phyloP scores from a whole-genome alignment of 1,139 yeast species.

The Saccharomyces hybrid region DNA sequence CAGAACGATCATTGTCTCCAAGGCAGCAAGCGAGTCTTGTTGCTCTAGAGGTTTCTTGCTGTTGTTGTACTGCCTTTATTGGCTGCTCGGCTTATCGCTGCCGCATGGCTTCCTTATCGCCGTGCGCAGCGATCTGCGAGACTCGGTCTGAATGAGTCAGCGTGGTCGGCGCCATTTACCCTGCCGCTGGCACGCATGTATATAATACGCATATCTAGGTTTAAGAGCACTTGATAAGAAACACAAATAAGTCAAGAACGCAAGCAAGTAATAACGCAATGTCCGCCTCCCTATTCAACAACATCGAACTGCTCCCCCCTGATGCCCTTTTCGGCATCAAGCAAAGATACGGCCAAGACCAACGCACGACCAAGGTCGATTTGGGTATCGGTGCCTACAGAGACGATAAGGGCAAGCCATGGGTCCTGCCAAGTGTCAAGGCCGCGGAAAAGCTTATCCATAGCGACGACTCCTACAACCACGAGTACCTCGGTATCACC shows the following conservation, averaged over 20 bases:
- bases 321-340: conserved; percentile 80
- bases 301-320: conserved; percentile 56
- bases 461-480: conserved; percentile 61
- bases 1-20: too few species aligned
- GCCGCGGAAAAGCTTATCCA: conserved; percentile 55
- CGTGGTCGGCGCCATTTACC: not conserved
- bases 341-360: conserved; percentile 62
- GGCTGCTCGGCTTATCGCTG: not conserved
- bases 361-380: conserved; percentile 60
- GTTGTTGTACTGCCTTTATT: not conserved
- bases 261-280: conserved; percentile 5
- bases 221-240: not conserved
- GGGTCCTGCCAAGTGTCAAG: conserved; percentile 82
- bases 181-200: not conserved
- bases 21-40: not conserved
- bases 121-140: not conserved
- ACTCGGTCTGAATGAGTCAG: not conserved
- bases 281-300: conserved; percentile 33
- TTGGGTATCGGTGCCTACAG: conserved; percentile 95
- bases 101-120: not conserved
- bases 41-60: not conserved
- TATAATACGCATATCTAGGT: not conserved
- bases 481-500: conserved; percentile 80
- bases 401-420: conserved; percentile 86
- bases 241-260: not conserved